Percentiles rank a stretch among this genome's conserved stretches.
These are phyloP conservation scores for Phaseolus lunatus DNA, from an alignment of 306 rosid genomes.

Conservation along the genomic window DNA sequence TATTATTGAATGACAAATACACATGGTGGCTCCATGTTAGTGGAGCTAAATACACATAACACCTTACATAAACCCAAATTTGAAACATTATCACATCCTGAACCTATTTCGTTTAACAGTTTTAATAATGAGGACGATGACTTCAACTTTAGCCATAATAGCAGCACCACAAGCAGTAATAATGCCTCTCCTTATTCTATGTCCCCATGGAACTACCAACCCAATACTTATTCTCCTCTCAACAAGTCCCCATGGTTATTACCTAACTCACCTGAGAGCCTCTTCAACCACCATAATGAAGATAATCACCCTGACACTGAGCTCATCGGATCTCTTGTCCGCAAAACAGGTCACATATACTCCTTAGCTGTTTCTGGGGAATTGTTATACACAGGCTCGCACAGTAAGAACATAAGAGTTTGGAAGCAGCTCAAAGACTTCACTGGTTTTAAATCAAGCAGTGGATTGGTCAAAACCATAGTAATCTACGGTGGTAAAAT, in stretches of 20 bases:
- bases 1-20: constrained; percentile 58
- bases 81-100: constrained; percentile 61
- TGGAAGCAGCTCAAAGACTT: constrained; percentile 84
- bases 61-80: constrained; percentile 50
- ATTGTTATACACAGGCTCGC: constrained; percentile 84
- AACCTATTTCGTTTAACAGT: constrained; percentile 40
- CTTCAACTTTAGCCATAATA: not conserved
- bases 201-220: constrained; percentile 68
- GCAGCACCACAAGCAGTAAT: constrained; percentile 43
- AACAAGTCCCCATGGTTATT: constrained; percentile 77
- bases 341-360: constrained; percentile 87
- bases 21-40: constrained; percentile 51
- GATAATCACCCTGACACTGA: constrained; percentile 41
- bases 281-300: not conserved
- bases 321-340: constrained; percentile 72
- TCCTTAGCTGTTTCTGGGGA: constrained; percentile 75
- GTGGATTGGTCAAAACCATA: constrained; percentile 83
- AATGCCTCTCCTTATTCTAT: constrained; percentile 62
- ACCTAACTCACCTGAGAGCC: constrained; percentile 32
- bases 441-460: constrained; percentile 78
- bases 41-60: constrained; percentile 34
- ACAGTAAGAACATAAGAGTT: constrained; percentile 87
- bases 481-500: constrained; percentile 64
- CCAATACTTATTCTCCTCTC: constrained; percentile 63
- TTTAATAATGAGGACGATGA: not conserved